These are phyloP conservation scores for Chrysanthemum makinoi DNA, from an alignment of 129 eudicot genomes.

Conservation along the genomic window DNA sequence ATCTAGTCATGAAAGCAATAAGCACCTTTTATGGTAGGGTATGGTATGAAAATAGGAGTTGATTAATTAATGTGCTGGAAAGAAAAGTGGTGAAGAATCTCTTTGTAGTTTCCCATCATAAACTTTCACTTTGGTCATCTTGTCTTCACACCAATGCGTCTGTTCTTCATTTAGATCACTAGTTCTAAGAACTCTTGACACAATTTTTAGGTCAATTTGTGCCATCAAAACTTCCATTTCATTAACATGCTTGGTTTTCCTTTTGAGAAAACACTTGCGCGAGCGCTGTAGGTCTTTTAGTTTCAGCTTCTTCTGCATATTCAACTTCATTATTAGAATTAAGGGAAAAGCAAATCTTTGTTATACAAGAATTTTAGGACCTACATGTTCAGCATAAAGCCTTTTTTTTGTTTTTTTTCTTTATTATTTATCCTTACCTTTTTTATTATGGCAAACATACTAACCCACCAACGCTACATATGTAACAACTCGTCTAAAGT, in stretches of 20 bases:
- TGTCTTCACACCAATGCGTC: conserved; percentile 92
- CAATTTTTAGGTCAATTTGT: conserved; percentile 79
- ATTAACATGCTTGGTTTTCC: conserved; percentile 46
- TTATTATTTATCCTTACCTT: no score
- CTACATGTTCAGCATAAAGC: no score
- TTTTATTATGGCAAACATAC: no score
- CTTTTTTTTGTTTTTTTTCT: no score
- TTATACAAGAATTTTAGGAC: no score
- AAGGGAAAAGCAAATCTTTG: not conserved
- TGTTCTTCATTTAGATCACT: conserved; percentile 71
- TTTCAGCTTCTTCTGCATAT: conserved; percentile 70
- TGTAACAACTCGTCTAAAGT: no score
- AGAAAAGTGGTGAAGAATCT: conserved; percentile 97
- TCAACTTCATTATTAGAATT: not conserved
- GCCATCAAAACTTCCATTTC: conserved; percentile 81
- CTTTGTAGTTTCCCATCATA: conserved; percentile 73
- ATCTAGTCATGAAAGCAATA: conserved; percentile 77
- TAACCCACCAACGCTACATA: no score
- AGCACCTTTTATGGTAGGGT: conserved; percentile 21
- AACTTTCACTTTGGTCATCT: conserved; percentile 73
- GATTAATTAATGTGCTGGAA: conserved; percentile 59
- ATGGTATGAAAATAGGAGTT: conserved; percentile 1
- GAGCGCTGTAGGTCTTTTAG: conserved; percentile 57
- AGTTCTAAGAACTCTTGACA: conserved; percentile 88
- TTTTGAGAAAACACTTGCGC: conserved; percentile 50